Conservation (phyloP, 805 yeast species). For the Saturnispora besseyi region DNA sequence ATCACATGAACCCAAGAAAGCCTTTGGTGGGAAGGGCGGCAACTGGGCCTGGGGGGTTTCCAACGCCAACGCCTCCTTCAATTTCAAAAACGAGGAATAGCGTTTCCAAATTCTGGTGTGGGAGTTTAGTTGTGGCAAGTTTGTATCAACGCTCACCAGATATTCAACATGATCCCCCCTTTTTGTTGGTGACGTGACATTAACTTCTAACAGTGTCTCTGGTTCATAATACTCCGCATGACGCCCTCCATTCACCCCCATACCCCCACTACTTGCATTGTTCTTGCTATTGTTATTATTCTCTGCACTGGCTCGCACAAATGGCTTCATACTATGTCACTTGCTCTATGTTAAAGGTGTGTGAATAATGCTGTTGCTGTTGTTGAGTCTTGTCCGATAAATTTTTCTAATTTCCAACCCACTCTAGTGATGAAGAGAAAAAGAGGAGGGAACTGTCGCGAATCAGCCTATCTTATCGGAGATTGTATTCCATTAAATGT, state of each 20-base stretch:
- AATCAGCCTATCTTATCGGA: too few relatives aligned
- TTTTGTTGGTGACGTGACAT: constrained; percentile 70
- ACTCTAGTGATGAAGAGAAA: too few relatives aligned
- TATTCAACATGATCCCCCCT: constrained; percentile 57
- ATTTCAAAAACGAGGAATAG: constrained; percentile 81
- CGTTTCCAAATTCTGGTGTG: constrained; percentile 64
- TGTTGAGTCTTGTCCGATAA: background rate
- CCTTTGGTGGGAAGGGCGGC: constrained; percentile 86
- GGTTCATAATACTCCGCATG: constrained; percentile 71
- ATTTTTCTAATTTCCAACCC: too few relatives aligned
- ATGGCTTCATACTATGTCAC: background rate
- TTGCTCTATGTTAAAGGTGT: too few relatives aligned
- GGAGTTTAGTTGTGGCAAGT: constrained; percentile 76
- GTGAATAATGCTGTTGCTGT: constrained; percentile 12
- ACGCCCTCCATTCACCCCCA: background rate
- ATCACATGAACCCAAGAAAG: constrained; percentile 49
- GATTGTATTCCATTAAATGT: too few relatives aligned
- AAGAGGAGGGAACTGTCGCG: too few relatives aligned
- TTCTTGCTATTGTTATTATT: background rate
- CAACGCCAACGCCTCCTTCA: constrained; percentile 61
- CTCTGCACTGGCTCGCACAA: background rate
- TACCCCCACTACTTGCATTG: background rate
- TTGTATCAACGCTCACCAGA: constrained; percentile 82
- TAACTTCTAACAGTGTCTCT: constrained; percentile 87
- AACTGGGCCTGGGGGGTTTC: constrained; percentile 75